Evolutionary conservation across 1,284 basidiomycete species (phyloP).

Genomic region (Pholiota adiposa): DNA sequence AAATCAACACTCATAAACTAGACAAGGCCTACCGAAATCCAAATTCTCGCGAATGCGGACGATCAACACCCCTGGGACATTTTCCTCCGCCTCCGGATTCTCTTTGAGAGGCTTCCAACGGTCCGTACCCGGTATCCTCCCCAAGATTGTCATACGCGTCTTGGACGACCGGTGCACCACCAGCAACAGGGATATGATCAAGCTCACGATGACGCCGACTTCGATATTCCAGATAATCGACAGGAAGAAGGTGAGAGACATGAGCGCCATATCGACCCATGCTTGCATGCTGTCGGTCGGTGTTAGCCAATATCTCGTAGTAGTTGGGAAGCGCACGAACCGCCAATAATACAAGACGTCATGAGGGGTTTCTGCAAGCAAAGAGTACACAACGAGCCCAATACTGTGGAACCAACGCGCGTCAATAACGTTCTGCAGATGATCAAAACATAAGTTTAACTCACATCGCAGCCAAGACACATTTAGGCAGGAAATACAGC

Average conservation of each 20-base stretch:
- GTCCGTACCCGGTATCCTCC: constrained; percentile 81
- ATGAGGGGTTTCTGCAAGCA: constrained; percentile 87
- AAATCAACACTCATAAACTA: background rate
- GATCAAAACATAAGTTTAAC: constrained; percentile 28
- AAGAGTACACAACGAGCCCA: constrained; percentile 80
- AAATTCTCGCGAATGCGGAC: constrained; percentile 82
- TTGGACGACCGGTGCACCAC: constrained; percentile 88
- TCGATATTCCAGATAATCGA: constrained; percentile 84
- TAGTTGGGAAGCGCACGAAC: constrained; percentile 56
- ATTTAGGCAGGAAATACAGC: constrained; percentile 81
- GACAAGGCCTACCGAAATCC: constrained; percentile 74
- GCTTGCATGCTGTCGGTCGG: constrained; percentile 69
- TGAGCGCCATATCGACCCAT: constrained; percentile 85
- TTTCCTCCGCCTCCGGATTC: constrained; percentile 76
- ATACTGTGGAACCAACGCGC: constrained; percentile 51
- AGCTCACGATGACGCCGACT: constrained; percentile 83
- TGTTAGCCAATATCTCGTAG: constrained; percentile 3
- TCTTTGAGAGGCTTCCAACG: constrained; percentile 84
- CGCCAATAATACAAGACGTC: constrained; percentile 83
- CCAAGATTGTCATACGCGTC: constrained; percentile 58
- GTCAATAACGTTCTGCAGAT: constrained; percentile 9
- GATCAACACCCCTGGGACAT: constrained; percentile 79
- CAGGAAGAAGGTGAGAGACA: constrained; percentile 83
- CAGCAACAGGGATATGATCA: constrained; percentile 85
- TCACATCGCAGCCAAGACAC: constrained; percentile 79